phyloP scores from a whole-genome alignment of 352 stramenopile species.

The Phytopythium boreale region DNA sequence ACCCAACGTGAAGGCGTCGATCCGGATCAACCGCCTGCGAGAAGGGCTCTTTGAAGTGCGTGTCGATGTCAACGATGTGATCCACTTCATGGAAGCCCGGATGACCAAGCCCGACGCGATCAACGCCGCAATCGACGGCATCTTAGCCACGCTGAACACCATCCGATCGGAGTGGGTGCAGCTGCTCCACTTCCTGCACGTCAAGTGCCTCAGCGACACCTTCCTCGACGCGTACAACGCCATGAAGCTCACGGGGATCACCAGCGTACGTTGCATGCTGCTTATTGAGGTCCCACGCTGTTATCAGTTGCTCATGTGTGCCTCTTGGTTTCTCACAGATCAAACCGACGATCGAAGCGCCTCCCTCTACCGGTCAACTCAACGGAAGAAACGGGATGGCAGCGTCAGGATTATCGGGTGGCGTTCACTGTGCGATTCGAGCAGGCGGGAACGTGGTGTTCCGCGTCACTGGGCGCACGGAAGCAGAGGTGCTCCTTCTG shows the following conservation, averaged over 20 bases:
- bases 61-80: slow-evolving; percentile 63
- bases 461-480: slow-evolving; percentile 42
- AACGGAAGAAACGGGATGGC: not conserved
- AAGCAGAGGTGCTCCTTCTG: slow-evolving; percentile 45
- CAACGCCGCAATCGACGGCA: slow-evolving; percentile 55
- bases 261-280: slow-evolving; percentile 35
- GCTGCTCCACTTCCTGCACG: slow-evolving; percentile 70
- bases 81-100: slow-evolving; percentile 40
- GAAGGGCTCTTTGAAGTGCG: slow-evolving; percentile 57
- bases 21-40: slow-evolving; percentile 56
- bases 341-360: slow-evolving; percentile 29
- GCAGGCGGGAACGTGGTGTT: slow-evolving; percentile 46
- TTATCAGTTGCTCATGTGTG: not conserved
- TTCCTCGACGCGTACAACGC: slow-evolving; percentile 57
- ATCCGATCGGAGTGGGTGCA: slow-evolving; percentile 60
- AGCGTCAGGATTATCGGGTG: slow-evolving; percentile 3
- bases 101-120: slow-evolving; percentile 57
- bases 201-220: slow-evolving; percentile 49
- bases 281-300: not conserved
- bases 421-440: slow-evolving; percentile 32
- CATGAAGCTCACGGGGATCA: slow-evolving; percentile 63
- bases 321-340: slow-evolving; percentile 29
- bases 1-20: slow-evolving; percentile 65
- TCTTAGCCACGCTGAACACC: slow-evolving; percentile 46
- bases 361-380: slow-evolving; percentile 8